Conservation (phyloP, 2,329 filamentous ascomycete genomes). For the Paraconiothyrium sp. region DNA sequence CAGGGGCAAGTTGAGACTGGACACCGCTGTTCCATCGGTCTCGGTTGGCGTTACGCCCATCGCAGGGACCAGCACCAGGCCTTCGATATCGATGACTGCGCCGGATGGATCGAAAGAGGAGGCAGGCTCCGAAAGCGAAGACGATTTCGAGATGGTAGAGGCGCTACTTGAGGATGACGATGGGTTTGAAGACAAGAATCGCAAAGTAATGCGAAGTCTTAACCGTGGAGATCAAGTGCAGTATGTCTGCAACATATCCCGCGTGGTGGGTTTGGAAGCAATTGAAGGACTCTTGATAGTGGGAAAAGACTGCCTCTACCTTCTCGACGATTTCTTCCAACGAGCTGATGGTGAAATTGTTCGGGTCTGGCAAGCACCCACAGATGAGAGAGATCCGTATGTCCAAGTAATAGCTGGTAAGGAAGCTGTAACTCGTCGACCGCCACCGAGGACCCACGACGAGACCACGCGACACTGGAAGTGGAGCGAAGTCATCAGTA, state of each 20-base stretch:
- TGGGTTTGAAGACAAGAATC: slow-evolving; percentile 95
- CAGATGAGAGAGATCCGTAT: slow-evolving; percentile 93
- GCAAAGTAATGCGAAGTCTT: slow-evolving; percentile 94
- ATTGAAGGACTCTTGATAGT: slow-evolving; percentile 93
- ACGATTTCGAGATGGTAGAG: slow-evolving; percentile 95
- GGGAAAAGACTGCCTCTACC: slow-evolving; percentile 89
- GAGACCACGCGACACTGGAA: slow-evolving; percentile 92
- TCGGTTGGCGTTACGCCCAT: slow-evolving; percentile 44
- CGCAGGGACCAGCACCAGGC: slow-evolving; percentile 29
- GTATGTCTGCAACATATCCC: slow-evolving; percentile 92
- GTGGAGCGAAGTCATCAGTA: slow-evolving; percentile 92
- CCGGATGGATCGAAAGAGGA: slow-evolving; percentile 50
- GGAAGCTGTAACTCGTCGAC: slow-evolving; percentile 65
- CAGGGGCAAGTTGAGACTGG: slow-evolving; percentile 57
- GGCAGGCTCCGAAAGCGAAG: slow-evolving; percentile 67
- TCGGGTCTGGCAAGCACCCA: slow-evolving; percentile 91
- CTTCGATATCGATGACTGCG: slow-evolving; percentile 29
- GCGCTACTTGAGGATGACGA: slow-evolving; percentile 88
- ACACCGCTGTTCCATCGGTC: slow-evolving; percentile 53
- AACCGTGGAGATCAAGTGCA: slow-evolving; percentile 92
- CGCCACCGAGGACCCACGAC: slow-evolving; percentile 43
- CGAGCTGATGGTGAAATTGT: slow-evolving; percentile 95
- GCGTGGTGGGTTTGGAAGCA: slow-evolving; percentile 91
- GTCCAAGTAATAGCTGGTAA: slow-evolving; percentile 90
- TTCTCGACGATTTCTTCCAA: slow-evolving; percentile 97